Evolutionary conservation across 257 asterid species (phyloP).

Genomic region (Knoxia roxburghii): DNA sequence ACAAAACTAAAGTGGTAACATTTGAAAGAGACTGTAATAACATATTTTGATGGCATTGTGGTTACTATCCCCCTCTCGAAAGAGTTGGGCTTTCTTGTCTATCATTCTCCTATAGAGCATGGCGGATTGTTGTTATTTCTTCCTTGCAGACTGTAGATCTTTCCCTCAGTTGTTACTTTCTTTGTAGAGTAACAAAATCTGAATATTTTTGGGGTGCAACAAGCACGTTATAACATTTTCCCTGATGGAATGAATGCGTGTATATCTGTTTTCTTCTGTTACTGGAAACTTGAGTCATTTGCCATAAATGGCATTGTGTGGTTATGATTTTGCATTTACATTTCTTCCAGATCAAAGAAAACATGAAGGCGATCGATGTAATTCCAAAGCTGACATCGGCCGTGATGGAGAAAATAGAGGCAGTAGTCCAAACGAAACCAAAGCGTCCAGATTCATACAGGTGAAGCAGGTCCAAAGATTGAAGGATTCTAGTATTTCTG

Average conservation of each 20-base stretch:
- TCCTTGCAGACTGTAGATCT: background rate
- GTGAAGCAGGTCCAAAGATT: constrained; percentile 24
- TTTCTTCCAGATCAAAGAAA: constrained; percentile 69
- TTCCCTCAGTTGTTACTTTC: too few relatives aligned
- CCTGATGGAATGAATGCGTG: background rate
- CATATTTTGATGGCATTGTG: background rate
- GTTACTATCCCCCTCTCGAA: background rate
- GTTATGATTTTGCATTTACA: background rate
- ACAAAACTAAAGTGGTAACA: background rate
- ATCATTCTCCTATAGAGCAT: background rate
- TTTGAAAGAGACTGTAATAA: background rate
- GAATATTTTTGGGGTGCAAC: background rate
- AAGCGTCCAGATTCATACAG: constrained; percentile 83
- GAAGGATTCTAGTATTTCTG: background rate
- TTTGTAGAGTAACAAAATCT: background rate
- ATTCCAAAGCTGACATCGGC: constrained; percentile 78
- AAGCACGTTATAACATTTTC: too few relatives aligned
- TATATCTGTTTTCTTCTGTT: background rate
- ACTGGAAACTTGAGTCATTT: background rate
- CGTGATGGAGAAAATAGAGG: constrained; percentile 79
- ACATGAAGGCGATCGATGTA: constrained; percentile 85
- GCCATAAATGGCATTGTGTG: too few relatives aligned
- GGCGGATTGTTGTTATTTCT: background rate
- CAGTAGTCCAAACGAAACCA: constrained; percentile 77
- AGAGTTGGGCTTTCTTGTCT: background rate